Percentiles rank a stretch among this genome's conserved stretches.
Conservation (phyloP, 1,284 basidiomycete genomes). For the Flammula alnicola region DNA sequence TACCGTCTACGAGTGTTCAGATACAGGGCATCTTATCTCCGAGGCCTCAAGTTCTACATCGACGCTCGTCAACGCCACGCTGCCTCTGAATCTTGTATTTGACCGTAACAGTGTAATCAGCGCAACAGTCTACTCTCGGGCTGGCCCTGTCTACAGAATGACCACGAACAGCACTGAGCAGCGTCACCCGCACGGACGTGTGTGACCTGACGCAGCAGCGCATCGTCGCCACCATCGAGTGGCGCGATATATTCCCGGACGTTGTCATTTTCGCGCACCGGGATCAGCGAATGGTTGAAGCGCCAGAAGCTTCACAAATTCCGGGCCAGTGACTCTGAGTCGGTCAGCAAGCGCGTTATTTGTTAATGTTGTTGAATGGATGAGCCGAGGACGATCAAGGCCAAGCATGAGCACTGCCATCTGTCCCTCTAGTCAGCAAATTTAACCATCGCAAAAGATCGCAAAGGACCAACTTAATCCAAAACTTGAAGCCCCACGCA, state of each 20-base stretch:
- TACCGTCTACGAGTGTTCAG: no score
- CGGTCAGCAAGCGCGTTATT: no score
- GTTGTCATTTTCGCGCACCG: conserved; percentile 23
- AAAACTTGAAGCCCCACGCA: no score
- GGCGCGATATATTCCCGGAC: conserved; percentile 23
- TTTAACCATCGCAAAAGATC: no score
- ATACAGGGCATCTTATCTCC: no score
- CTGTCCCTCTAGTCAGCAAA: no score
- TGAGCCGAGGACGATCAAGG: conserved; percentile 19
- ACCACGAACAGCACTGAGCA: conserved; percentile 17
- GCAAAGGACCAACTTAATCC: no score
- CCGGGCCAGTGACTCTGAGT: no score
- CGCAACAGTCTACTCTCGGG: conserved; percentile 18
- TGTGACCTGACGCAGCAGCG: conserved; percentile 13
- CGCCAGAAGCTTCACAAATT: conserved; percentile 7
- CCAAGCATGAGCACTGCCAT: no score
- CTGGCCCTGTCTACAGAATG: conserved; percentile 18
- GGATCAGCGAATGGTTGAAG: conserved; percentile 22
- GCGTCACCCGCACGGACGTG: conserved; percentile 20
- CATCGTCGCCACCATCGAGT: conserved; percentile 20
- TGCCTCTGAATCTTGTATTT: conserved; percentile 18
- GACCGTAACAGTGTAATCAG: conserved; percentile 21
- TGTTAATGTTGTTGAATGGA: no score
- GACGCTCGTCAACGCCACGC: conserved; percentile 21
- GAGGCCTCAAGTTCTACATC: conserved; percentile 13